Conservation (phyloP, 768 basidiomycete genomes). For the Antrodiella citrinella region DNA sequence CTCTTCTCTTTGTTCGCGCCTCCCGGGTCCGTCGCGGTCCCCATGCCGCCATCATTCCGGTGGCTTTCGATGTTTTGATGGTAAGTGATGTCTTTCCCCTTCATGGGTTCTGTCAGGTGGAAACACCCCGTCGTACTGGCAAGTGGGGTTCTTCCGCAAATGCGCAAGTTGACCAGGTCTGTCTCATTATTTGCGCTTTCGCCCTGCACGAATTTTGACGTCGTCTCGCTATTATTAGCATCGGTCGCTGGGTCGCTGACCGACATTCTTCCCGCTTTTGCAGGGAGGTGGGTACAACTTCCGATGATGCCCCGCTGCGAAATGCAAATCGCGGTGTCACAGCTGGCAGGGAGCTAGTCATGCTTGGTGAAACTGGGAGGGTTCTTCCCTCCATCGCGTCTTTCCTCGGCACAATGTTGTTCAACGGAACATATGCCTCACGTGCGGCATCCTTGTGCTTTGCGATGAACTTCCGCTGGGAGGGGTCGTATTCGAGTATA, state of each 20-base stretch:
- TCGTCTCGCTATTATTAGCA: not conserved
- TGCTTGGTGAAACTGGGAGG: not conserved
- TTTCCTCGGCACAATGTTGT: not conserved
- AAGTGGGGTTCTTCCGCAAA: not conserved
- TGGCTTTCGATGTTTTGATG: not conserved
- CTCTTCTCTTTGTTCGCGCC: not conserved
- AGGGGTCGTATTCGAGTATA: not conserved
- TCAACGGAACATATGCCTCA: not conserved
- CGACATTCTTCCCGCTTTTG: not conserved
- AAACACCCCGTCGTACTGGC: not conserved
- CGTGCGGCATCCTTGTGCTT: not conserved
- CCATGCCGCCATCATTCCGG: not conserved
- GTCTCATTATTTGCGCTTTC: not conserved
- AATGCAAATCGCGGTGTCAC: not conserved
- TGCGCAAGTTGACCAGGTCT: not conserved
- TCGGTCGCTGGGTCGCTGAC: not conserved
- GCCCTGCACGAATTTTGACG: not conserved
- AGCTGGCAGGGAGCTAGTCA: not conserved
- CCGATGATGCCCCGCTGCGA: not conserved
- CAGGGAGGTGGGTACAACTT: not conserved
- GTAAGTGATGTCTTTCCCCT: not conserved
- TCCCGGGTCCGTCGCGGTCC: too few species aligned
- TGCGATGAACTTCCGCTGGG: constrained; percentile 1
- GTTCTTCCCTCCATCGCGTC: not conserved
- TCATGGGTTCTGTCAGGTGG: not conserved